Percentiles rank a stretch among this genome's conserved stretches.
Evolutionary conservation across 208 protist genomes (phyloP).

Genomic region (Trypanosoma vivax): DNA sequence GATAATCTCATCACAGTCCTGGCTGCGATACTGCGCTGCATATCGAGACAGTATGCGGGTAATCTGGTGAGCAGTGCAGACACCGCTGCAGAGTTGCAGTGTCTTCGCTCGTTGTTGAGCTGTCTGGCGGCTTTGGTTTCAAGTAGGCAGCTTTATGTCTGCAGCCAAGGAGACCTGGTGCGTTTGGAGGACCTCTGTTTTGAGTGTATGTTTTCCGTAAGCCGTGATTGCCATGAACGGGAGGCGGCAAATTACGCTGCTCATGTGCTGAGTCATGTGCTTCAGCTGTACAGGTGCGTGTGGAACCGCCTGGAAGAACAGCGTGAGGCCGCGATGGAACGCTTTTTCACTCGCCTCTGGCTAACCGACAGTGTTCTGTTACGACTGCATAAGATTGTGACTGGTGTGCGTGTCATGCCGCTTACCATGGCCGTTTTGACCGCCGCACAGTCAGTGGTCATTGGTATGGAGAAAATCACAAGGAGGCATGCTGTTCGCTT

Average conservation of each 20-base stretch:
- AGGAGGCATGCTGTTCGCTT: constrained; percentile 20
- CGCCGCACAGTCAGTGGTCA: constrained; percentile 63
- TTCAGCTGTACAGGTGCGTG: constrained; percentile 52
- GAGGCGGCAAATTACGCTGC: constrained; percentile 35
- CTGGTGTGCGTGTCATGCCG: constrained; percentile 38
- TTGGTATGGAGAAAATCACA: constrained; percentile 17
- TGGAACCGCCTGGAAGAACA: constrained; percentile 60
- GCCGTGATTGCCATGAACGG: constrained; percentile 25
- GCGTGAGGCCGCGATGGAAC: constrained; percentile 25
- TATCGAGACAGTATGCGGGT: constrained; percentile 2
- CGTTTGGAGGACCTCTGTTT: constrained; percentile 73
- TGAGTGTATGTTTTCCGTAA: constrained; percentile 44
- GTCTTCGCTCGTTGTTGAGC: constrained; percentile 45
- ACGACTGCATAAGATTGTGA: constrained; percentile 25
- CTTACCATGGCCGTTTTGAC: constrained; percentile 59
- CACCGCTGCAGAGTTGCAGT: constrained; percentile 35
- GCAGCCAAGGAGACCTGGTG: constrained; percentile 39
- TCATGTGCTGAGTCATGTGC: constrained; percentile 48
- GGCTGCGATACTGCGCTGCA: constrained; percentile 28
- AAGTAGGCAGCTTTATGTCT: constrained; percentile 32
- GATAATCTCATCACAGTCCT: constrained; percentile 40
- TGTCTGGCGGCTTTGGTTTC: constrained; percentile 36
- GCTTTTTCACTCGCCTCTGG: constrained; percentile 52
- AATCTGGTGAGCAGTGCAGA: not conserved
- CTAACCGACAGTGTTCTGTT: constrained; percentile 30